Evolutionary conservation across 2,329 filamentous ascomycete species (phyloP), one percentile per base, ranked within the genome.

Genomic region (Ascochyta koolunga): DNA sequence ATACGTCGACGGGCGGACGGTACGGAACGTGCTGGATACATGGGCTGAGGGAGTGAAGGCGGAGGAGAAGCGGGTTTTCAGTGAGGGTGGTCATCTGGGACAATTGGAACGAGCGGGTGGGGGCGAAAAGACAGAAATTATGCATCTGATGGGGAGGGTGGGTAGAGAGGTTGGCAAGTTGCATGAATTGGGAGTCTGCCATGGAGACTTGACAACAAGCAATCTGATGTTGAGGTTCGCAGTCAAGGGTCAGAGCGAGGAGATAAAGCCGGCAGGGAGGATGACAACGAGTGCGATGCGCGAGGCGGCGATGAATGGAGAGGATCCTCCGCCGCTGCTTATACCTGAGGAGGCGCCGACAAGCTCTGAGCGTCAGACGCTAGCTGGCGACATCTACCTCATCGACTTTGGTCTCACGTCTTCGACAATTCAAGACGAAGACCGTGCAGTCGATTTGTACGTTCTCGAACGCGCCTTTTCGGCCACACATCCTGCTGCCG

Each of bases 191-290:
- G 93, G 93, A 15, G 85, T 98, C 50, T 87, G 96, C 54, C 95
- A 99, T 78, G 95, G 95, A 35, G 95, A 99, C 78, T 77, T 99
- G 77, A 99, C 95, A 56, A 99, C 93, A 60, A 97, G 93, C 77
- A 99, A 99, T 77, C 83, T 99, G 78, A 97, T 99, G 88, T 72
- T 98, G 62, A 60, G 61, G 9, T 24, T 50, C 7, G 45, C 54
- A n/a, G 25, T 38, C 10, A 33, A 33, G 21, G n/a, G 43, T 3
- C 16, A 25, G 21, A 29, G 42, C 3, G 45, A 41, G 36, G 27
- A 36, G 2, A 10, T 40, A 19, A 18, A 10, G 15, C 32, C 48
- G 2, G 18, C 44, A 39, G 65, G 65, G n/a, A 48, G 54, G n/a
- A 55, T 59, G 50, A 70, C 68, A 7, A 53, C 58, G 6, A 62